phyloP scores from a whole-genome alignment of 352 stramenopile species.

The Pythium vanterpoolii region DNA sequence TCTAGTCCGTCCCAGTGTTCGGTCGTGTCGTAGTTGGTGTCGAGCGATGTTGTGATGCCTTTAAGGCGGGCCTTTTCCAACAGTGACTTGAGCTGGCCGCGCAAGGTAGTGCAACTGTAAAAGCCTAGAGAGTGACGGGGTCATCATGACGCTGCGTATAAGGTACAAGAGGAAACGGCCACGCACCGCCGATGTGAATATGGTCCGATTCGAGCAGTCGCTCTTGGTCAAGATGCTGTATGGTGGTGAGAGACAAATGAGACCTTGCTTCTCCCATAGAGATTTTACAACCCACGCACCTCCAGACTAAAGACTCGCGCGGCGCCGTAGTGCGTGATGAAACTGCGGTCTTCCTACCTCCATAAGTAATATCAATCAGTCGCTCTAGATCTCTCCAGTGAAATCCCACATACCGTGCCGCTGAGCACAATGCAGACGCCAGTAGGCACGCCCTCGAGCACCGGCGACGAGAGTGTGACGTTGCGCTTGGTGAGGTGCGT shows the following conservation, averaged over 20 bases:
- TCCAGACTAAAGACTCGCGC: conserved; percentile 55
- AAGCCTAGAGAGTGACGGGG: conserved; percentile 33
- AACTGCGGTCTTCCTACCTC: conserved; percentile 63
- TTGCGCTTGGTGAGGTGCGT: conserved; percentile 34
- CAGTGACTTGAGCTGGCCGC: conserved; percentile 53
- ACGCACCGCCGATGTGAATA: conserved; percentile 67
- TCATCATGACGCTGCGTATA: neutral
- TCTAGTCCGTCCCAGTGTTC: conserved; percentile 65
- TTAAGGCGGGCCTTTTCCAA: conserved; percentile 51
- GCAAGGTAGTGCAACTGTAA: conserved; percentile 69
- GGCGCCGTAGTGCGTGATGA: conserved; percentile 81
- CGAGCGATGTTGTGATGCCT: conserved; percentile 73
- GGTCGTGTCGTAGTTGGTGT: conserved; percentile 82
- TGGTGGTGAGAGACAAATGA: neutral
- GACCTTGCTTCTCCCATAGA: neutral
- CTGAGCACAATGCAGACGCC: conserved; percentile 81
- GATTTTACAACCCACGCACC: conserved; percentile 24
- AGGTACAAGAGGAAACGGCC: neutral
- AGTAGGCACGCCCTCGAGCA: conserved; percentile 38
- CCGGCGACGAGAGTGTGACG: conserved; percentile 44
- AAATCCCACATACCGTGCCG: conserved; percentile 30
- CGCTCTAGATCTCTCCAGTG: neutral
- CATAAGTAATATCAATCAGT: conserved; percentile 1
- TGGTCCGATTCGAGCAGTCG: conserved; percentile 56
- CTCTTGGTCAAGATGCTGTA: conserved; percentile 60